Evolutionary conservation across 495 filamentous ascomycete species (phyloP).

Genomic region (Tricharina praecox): DNA sequence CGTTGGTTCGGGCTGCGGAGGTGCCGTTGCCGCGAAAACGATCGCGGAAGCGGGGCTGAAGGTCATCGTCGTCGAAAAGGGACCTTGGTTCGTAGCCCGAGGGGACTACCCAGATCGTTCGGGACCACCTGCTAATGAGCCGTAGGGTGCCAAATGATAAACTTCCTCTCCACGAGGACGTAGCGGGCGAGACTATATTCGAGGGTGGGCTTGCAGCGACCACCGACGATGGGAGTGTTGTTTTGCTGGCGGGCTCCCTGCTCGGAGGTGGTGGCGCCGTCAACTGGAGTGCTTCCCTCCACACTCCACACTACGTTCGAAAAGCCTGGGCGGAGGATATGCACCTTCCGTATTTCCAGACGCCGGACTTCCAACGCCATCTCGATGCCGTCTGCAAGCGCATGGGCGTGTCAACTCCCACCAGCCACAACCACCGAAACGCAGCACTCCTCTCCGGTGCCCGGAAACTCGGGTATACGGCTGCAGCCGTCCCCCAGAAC

Average conservation of each 20-base stretch:
- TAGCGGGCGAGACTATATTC: constrained; percentile 43
- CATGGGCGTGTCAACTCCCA: constrained; percentile 61
- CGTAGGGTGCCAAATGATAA: constrained; percentile 38
- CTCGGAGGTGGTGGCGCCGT: constrained; percentile 81
- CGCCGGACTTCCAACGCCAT: constrained; percentile 53
- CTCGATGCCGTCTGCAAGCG: constrained; percentile 51
- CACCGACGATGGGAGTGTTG: constrained; percentile 48
- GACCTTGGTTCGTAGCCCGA: constrained; percentile 33
- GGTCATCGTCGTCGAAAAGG: constrained; percentile 73
- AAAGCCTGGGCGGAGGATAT: constrained; percentile 58
- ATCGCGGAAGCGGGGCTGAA: constrained; percentile 48
- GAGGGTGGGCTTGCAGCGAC: constrained; percentile 38
- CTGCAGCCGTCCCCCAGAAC: constrained; percentile 63
- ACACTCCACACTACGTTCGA: constrained; percentile 62
- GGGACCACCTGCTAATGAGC: neutral
- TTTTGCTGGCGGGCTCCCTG: constrained; percentile 46
- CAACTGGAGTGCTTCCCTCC: constrained; percentile 67
- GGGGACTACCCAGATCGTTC: neutral
- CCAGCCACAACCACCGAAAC: constrained; percentile 52
- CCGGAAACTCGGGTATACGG: constrained; percentile 54
- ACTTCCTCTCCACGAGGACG: constrained; percentile 51
- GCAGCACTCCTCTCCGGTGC: constrained; percentile 54
- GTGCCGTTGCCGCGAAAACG: constrained; percentile 65
- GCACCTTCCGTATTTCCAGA: constrained; percentile 62
- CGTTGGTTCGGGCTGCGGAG: constrained; percentile 75